phyloP scores from a whole-genome alignment of 495 filamentous ascomycete genomes.

The Poronia punctata region DNA sequence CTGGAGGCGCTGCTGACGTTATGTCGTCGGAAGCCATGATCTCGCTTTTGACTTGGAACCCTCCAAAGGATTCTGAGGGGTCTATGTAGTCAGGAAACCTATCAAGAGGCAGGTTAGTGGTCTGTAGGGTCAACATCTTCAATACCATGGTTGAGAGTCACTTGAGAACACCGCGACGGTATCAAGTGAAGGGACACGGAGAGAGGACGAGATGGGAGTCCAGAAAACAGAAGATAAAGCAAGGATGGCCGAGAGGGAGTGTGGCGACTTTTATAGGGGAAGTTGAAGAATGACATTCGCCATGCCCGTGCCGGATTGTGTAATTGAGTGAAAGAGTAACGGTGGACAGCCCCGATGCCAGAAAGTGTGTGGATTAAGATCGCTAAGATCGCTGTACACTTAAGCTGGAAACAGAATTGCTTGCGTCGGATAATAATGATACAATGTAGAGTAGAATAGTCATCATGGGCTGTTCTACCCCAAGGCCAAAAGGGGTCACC shows the following conservation, averaged over 20 bases:
- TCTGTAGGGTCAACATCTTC: slow-evolving; percentile 33
- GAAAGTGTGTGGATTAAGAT: too few species aligned
- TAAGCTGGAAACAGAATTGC: too few species aligned
- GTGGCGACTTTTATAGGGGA: too few species aligned
- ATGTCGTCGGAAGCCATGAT: slow-evolving; percentile 22
- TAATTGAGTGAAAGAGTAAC: too few species aligned
- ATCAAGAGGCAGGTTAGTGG: slow-evolving; percentile 34
- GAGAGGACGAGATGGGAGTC: background rate
- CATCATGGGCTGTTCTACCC: slow-evolving; percentile 2
- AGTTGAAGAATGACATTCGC: too few species aligned
- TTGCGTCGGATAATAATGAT: too few species aligned
- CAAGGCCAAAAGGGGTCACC: slow-evolving; percentile 4
- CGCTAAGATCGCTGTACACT: too few species aligned
- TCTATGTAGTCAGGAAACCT: slow-evolving; percentile 32
- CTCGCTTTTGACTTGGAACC: slow-evolving; percentile 9
- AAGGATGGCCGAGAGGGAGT: too few species aligned
- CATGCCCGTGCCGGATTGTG: too few species aligned
- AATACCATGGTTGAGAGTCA: slow-evolving; percentile 16
- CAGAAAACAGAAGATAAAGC: background rate
- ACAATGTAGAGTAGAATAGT: too few species aligned
- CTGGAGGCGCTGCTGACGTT: slow-evolving; percentile 7
- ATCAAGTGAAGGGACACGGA: background rate
- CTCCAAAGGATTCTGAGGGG: slow-evolving; percentile 29
- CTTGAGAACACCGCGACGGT: too few species aligned
- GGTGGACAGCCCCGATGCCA: too few species aligned